Evolutionary conservation across 2,329 filamentous ascomycete species (phyloP), one percentile per base, ranked within the genome.

Genomic region (Chalara sp.): DNA sequence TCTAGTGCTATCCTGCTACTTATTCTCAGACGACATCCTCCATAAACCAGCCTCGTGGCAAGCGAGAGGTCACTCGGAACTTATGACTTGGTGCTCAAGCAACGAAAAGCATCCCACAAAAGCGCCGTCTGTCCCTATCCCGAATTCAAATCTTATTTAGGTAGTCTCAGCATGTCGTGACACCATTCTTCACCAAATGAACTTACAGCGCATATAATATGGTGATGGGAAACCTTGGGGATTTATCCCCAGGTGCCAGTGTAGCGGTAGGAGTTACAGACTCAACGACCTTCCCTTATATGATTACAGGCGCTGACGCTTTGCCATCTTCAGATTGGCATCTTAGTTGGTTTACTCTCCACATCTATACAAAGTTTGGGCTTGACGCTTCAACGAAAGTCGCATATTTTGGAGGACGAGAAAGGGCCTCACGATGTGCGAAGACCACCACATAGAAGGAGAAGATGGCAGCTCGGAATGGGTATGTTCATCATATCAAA

Each of bases 401-500:
- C 93, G 57, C 93, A 99, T 72, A 86, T 99, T 60, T 83, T 97
- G 65, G 93, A 99, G 74, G 93, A 99, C 72, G 89, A 95, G 73
- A 96, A 96, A 47, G 75, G 78, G 32, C 78, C 78, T 6, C 85
- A 89, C 67, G 83, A 93, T 70, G 75, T 84, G 53, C 84, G 87
- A 60, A 79, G 92, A 55, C 92, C 93, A 43, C 89, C 93, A 5
- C 95, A 96, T 70, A 86, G 86, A 65, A 81, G 93, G 64, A 81
- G 91, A 63, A 80, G 90, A 78, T 99, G 93, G 93, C 93, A 96
- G 79, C 75, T 95, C 56, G 93, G 93, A 52, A 97, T 99, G 91
- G 82, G 84, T 65, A 93, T 99, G 83, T 99, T 99, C 70, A 83
- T 99, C 58, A 76, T 95, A 59, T 89, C 93, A 56, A 99, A 99